Percentiles rank a stretch among this genome's conserved stretches.
phyloP scores from a whole-genome alignment of 805 yeast genomes.

The Metschnikowia lochheadii region DNA sequence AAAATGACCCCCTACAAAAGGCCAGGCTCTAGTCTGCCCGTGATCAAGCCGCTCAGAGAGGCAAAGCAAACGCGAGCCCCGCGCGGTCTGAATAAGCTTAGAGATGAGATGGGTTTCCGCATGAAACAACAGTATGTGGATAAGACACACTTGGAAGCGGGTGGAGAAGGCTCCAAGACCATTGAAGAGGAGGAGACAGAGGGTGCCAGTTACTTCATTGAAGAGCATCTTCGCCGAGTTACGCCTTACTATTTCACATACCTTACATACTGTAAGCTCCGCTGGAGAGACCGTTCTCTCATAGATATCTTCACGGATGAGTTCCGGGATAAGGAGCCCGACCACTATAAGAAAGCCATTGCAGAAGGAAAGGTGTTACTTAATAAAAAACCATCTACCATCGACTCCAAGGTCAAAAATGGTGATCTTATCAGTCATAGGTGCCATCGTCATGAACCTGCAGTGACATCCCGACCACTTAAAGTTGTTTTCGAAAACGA shows the following conservation, averaged over 20 bases:
- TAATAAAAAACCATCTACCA: constrained; percentile 59
- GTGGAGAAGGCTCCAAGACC: constrained; percentile 33
- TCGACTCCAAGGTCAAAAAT: constrained; percentile 65
- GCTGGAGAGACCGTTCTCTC: constrained; percentile 87
- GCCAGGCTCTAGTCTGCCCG: not conserved
- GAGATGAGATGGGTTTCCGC: constrained; percentile 48
- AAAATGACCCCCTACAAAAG: not conserved
- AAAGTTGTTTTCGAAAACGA: constrained; percentile 71
- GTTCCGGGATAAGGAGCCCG: constrained; percentile 72
- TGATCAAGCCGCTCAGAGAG: not conserved
- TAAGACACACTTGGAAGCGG: constrained; percentile 39
- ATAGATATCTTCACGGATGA: constrained; percentile 79
- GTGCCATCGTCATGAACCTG: constrained; percentile 87
- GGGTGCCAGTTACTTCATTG: constrained; percentile 52
- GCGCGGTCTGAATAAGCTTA: constrained; percentile 17
- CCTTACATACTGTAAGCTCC: constrained; percentile 80
- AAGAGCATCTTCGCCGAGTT: constrained; percentile 64
- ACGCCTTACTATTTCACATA: constrained; percentile 87
- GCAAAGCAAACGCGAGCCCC: not conserved
- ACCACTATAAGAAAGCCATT: constrained; percentile 53
- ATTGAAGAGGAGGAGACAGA: constrained; percentile 55
- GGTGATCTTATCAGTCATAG: constrained; percentile 82
- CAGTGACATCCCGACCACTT: constrained; percentile 59
- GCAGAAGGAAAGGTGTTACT: constrained; percentile 66
- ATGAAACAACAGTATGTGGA: constrained; percentile 42